Evolutionary conservation across 805 yeast species (phyloP), one percentile per base, ranked within the genome.

Genomic region (Zygoascus tannicola): DNA sequence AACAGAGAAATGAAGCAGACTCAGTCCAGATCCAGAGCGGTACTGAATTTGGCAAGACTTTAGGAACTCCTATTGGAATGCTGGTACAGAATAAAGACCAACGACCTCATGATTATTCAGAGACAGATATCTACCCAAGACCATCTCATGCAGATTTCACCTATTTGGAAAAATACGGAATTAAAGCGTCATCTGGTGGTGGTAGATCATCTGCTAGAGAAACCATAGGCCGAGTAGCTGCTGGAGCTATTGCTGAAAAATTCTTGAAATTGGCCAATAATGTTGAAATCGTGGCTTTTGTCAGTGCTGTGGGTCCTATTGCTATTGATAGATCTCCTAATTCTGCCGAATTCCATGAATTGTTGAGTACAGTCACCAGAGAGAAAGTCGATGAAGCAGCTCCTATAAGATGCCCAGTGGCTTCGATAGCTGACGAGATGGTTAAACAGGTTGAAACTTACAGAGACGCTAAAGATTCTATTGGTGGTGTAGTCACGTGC

Each of bases 121-220:
- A 90, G 59, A 92, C 94, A 65, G 97, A 88, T 62, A 73, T 82
- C 52, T 92, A 79, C 69, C 98, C 98, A 54, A 80, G 98, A 66
- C 98, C 98, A 22, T 85, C 95, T 23, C 98, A 92, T 65, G 97
- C 98, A 16, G 98, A 92, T 66, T 87, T 73, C 74, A 92, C 98
- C 19, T 92, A 92, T 67, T 70, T 85, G 59, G 71, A 75, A 52
- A 92, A 92, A 66, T 92, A 92, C 67, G 95, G 96, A 35, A 74
- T 80, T 54, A 92, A 92, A 68, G 94, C 97, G 3, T 77, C 94
- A 4, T 81, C 94, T 32, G 98, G 98, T 42, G 98, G 98, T 59
- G 98, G 98, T 50, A 78, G 98, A 62, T 83, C 97, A 10, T 79
- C 90, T 37, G 98, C 98, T 5, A 79, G 98, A 65, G 98, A 92